phyloP scores from a whole-genome alignment of 2,329 filamentous ascomycete genomes.

The Penicillium sp. region DNA sequence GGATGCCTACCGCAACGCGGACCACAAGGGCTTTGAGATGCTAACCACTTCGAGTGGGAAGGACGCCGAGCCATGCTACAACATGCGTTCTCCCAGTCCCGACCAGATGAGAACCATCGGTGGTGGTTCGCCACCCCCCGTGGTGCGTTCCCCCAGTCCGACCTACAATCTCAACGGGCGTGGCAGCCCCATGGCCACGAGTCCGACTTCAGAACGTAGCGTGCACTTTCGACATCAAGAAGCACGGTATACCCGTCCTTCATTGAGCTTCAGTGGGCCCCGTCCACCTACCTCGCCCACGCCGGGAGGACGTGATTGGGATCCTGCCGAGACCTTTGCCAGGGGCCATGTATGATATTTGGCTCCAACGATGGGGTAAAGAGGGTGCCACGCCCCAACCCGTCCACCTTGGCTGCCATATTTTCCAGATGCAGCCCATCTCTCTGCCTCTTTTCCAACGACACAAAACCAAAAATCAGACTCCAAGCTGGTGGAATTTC shows the following conservation, averaged over 20 bases:
- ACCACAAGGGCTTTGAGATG: slow-evolving; percentile 74
- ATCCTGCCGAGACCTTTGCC: slow-evolving; percentile 34
- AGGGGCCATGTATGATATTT: slow-evolving; percentile 11
- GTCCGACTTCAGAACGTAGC: slow-evolving; percentile 15
- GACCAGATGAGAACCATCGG: neutral
- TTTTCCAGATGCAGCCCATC: no score
- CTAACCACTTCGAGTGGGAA: slow-evolving; percentile 41
- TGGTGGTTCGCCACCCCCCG: neutral
- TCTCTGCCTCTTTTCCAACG: no score
- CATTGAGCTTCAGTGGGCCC: slow-evolving; percentile 45
- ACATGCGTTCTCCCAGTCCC: slow-evolving; percentile 19
- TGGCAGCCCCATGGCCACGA: slow-evolving; percentile 24
- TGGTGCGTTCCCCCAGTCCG: slow-evolving; percentile 19
- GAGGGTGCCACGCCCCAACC: neutral
- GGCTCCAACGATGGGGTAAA: neutral
- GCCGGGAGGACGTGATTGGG: slow-evolving; percentile 27
- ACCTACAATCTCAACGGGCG: slow-evolving; percentile 9
- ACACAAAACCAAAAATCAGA: no score
- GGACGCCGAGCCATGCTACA: slow-evolving; percentile 27
- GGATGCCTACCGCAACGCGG: slow-evolving; percentile 64
- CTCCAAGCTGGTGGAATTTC: no score
- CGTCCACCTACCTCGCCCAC: slow-evolving; percentile 35
- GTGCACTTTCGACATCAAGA: slow-evolving; percentile 35
- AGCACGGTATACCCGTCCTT: slow-evolving; percentile 43
- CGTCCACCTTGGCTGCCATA: no score